These are phyloP conservation scores for Berberis vulgaris DNA, from an alignment of 164 flowering plant species.

Conservation along the genomic window DNA sequence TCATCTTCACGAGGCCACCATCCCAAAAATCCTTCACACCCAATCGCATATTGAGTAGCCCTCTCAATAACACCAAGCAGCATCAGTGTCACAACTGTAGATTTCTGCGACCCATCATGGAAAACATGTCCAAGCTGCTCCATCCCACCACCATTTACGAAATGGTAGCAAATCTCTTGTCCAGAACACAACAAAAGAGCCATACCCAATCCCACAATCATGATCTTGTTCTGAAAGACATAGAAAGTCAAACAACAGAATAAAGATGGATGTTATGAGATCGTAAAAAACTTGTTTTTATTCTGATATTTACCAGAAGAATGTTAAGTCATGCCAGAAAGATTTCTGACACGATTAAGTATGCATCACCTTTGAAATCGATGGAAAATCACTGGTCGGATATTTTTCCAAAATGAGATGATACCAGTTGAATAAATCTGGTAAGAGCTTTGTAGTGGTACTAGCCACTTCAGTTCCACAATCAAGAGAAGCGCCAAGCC, in stretches of 20 bases:
- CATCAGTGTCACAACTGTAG: constrained; percentile 46
- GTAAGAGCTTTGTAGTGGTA: constrained; percentile 44
- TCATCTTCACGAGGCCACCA: constrained; percentile 99
- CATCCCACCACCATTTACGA: constrained; percentile 85
- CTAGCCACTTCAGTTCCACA: constrained; percentile 42
- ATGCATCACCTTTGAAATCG: constrained; percentile 48
- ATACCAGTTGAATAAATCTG: constrained; percentile 39
- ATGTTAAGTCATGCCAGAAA: no score
- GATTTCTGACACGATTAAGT: constrained; percentile 2
- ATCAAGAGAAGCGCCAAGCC: constrained; percentile 20
- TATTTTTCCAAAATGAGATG: constrained; percentile 21
- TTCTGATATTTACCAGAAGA: no score
- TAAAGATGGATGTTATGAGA: neutral
- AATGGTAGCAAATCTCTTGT: constrained; percentile 78
- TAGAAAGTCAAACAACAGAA: constrained; percentile 1
- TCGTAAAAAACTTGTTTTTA: no score
- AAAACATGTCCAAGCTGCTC: constrained; percentile 50
- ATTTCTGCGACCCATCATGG: constrained; percentile 26
- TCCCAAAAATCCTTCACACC: constrained; percentile 92
- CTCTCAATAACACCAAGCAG: constrained; percentile 79
- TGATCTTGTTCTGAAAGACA: constrained; percentile 46
- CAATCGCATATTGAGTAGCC: constrained; percentile 79
- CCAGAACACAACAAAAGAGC: constrained; percentile 67
- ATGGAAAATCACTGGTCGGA: constrained; percentile 17
- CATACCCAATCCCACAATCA: constrained; percentile 49